Evolutionary conservation across 2,329 filamentous ascomycete genomes (phyloP), one percentile per base, ranked within the genome.

Genomic region (Diaporthe sp.): DNA sequence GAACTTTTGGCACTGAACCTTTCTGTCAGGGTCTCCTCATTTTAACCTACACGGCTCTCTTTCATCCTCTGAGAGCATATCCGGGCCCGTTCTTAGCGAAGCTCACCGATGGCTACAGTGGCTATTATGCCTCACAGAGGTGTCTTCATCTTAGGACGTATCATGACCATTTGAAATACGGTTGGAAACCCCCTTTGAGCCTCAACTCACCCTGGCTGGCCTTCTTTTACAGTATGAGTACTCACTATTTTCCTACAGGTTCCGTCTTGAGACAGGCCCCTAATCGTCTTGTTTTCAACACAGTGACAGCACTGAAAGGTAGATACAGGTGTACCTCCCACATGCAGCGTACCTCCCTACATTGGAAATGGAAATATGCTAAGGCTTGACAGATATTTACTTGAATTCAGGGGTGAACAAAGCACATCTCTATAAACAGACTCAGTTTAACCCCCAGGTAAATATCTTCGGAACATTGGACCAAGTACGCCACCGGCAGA

Each of bases 381-480:
- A 42, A 39, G 0, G 25, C 12, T 27, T 13, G 17, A 13, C 22
- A 42, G 35, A 61, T 27, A 61, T 61, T 6, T 61, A 61, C 37
- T 12, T 61, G 37, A 42, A 42, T 44, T 15, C 35, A 30, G 35
- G n/a, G 1, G 56, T 61, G 2, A 27, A 42, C 15, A 61, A 61
- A 69, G 50, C 65, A 17, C 25, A 53, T 22, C 22, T 42, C 17
- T 30, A 56, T 15, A 42, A 42, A 25, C 22, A 30, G 3, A 56
- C 32, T 7, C 35, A 30, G 19, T 61, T 61, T 13, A 61, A 42
- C 5, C 37, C 58, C 4, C 35, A 42, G 13, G 35, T 27, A 17
- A 55, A 55, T n/a, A 42, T 77, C 59, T 76, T 73, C 27, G 71
- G 70, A 13, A 73, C 75, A 3, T 35, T 75, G 42, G 76, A 77